Evolutionary conservation across 2,329 filamentous ascomycete genomes (phyloP).

Genomic region (Ophiosphaerella korrae): DNA sequence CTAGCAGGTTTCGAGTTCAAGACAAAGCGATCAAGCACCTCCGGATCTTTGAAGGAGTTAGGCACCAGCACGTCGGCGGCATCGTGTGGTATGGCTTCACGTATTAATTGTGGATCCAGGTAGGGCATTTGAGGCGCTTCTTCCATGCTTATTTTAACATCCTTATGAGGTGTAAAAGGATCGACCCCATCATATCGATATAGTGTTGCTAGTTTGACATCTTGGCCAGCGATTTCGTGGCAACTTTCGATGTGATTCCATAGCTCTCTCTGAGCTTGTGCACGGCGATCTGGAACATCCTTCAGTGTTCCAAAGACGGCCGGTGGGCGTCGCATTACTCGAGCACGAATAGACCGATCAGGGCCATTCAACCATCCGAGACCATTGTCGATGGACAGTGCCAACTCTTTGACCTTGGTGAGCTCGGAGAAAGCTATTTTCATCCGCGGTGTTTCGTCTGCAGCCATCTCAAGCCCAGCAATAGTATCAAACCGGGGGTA

Average conservation of each 20-base stretch:
- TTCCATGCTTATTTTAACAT: constrained; percentile 13
- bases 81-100: constrained; percentile 32
- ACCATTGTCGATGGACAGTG: constrained; percentile 69
- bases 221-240: constrained; percentile 22
- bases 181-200: constrained; percentile 32
- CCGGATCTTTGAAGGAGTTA: constrained; percentile 27
- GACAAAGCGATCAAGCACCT: constrained; percentile 25
- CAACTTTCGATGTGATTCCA: constrained; percentile 41
- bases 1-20: constrained; percentile 13
- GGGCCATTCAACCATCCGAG: constrained; percentile 70
- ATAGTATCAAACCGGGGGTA: constrained; percentile 66
- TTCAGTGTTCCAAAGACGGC: constrained; percentile 54
- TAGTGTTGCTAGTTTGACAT: constrained; percentile 36
- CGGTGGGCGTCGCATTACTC: constrained; percentile 51
- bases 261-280: constrained; percentile 42
- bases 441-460: constrained; percentile 68
- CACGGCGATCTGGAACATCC: constrained; percentile 45
- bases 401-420: constrained; percentile 64
- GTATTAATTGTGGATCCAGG: constrained; percentile 33
- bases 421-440: constrained; percentile 64
- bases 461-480: constrained; percentile 65
- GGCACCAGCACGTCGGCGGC: constrained; percentile 21
- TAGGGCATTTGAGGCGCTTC: constrained; percentile 37
- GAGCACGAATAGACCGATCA: constrained; percentile 58
- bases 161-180: constrained; percentile 17